phyloP scores from a whole-genome alignment of 176 grass and related monocot species.

The Pontederia crassipes region DNA sequence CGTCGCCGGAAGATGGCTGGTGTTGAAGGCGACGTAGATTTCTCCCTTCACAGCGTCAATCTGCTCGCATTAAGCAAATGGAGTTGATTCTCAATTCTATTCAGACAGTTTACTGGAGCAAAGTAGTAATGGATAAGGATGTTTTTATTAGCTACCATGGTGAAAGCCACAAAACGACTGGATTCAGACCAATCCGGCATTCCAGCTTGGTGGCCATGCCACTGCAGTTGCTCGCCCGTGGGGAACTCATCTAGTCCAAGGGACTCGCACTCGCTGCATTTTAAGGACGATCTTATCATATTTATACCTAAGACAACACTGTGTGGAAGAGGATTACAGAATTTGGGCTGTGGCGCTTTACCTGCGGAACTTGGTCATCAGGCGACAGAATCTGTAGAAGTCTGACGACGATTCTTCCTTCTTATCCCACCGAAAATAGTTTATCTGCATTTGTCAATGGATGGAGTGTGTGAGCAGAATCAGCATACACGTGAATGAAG shows the following conservation, averaged over 20 bases:
- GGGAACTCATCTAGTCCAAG: conserved; percentile 83
- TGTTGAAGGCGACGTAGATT: conserved; percentile 89
- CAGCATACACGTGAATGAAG: not conserved
- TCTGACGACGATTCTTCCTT: conserved; percentile 54
- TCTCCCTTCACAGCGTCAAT: conserved; percentile 45
- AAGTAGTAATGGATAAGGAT: not conserved
- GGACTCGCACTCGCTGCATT: conserved; percentile 51
- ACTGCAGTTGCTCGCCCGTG: conserved; percentile 45
- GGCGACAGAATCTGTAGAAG: conserved; percentile 52
- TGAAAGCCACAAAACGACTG: conserved; percentile 81
- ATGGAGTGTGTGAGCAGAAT: not conserved
- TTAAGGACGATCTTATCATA: not conserved
- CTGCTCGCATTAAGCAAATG: conserved; percentile 22
- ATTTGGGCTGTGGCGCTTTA: conserved; percentile 20
- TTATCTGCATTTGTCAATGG: conserved; percentile 39
- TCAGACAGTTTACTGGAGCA: not conserved
- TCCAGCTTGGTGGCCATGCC: conserved; percentile 70
- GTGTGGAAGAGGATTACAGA: too few species aligned
- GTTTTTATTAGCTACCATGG: conserved; percentile 36
- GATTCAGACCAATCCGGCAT: conserved; percentile 61
- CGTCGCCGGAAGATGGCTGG: conserved; percentile 45
- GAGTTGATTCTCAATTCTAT: not conserved
- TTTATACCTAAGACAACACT: too few species aligned
- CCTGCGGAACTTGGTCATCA: conserved; percentile 70
- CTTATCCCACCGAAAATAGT: conserved; percentile 95